phyloP scores from a whole-genome alignment of 129 eudicot genomes.

The Flaveria brownii region DNA sequence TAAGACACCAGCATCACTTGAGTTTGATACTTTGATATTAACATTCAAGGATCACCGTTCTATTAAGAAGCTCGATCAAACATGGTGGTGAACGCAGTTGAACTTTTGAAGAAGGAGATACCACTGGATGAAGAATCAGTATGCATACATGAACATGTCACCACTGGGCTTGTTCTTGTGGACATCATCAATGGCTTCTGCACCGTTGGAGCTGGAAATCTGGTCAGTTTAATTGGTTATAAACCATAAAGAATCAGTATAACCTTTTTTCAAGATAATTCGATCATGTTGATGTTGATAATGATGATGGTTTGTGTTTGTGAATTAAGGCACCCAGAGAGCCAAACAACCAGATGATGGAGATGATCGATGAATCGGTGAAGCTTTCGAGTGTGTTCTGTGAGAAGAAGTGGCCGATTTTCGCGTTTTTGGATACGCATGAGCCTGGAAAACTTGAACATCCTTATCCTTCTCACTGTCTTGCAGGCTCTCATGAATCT shows the following conservation, averaged over 20 bases:
- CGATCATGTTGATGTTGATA: neutral
- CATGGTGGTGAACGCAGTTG: conserved; percentile 52
- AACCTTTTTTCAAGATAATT: neutral
- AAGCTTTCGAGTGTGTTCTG: conserved; percentile 51
- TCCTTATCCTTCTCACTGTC: conserved; percentile 79
- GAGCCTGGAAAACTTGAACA: conserved; percentile 67
- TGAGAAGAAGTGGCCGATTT: conserved; percentile 67
- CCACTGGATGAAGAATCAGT: conserved; percentile 61
- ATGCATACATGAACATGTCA: conserved; percentile 41
- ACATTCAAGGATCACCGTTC: too few species aligned
- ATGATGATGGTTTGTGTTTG: conserved; percentile 18
- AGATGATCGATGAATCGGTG: conserved; percentile 57
- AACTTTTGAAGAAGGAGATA: conserved; percentile 56
- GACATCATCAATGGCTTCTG: conserved; percentile 89
- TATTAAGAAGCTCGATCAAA: neutral
- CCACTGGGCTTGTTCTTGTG: conserved; percentile 64
- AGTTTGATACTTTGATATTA: too few species aligned
- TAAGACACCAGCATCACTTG: too few species aligned
- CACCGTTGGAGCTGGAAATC: conserved; percentile 70
- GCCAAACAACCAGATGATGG: conserved; percentile 46
- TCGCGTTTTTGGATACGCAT: conserved; percentile 74
- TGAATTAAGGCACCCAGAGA: conserved; percentile 70
- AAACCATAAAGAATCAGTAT: neutral
- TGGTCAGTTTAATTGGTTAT: conserved; percentile 27
- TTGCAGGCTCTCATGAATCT: conserved; percentile 68